Percentiles rank a stretch among this genome's conserved stretches.
Conservation (phyloP, 129 eudicot genomes). For the Pulicaria dysenterica region DNA sequence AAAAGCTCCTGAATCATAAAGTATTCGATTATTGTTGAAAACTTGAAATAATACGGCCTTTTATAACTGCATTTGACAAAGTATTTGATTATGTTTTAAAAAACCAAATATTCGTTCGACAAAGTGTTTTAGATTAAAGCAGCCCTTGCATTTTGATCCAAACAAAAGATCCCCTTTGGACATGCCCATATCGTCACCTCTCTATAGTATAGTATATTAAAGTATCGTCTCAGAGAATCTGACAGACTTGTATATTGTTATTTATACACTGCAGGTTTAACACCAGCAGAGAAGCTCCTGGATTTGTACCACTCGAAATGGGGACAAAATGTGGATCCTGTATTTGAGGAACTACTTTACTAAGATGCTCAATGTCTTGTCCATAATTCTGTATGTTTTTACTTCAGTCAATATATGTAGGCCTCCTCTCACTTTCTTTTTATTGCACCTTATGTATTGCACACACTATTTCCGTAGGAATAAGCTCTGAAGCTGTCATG, state of each 20-base stretch:
- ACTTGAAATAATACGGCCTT: too few relatives aligned
- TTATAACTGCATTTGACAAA: too few relatives aligned
- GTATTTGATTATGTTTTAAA: too few relatives aligned
- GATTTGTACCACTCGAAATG: slow-evolving; percentile 86
- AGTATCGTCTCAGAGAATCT: neutral
- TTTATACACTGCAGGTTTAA: slow-evolving; percentile 58
- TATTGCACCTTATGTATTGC: neutral
- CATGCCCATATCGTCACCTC: too few relatives aligned
- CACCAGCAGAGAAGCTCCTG: slow-evolving; percentile 94
- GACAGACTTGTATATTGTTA: neutral
- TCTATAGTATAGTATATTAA: too few relatives aligned
- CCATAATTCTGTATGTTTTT: slow-evolving; percentile 22
- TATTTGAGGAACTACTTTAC: slow-evolving; percentile 84
- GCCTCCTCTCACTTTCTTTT: neutral
- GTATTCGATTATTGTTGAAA: too few relatives aligned
- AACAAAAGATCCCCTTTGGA: too few relatives aligned
- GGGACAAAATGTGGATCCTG: slow-evolving; percentile 86
- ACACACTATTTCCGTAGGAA: slow-evolving; percentile 35
- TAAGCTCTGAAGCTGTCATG: slow-evolving; percentile 39
- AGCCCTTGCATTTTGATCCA: too few relatives aligned
- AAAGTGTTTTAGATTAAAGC: too few relatives aligned
- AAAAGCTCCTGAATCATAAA: neutral
- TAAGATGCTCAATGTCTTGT: slow-evolving; percentile 40
- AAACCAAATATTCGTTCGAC: too few relatives aligned
- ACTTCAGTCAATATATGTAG: neutral